A percentile compares a stretch with the other conserved stretches of the same genome.
phyloP scores from a whole-genome alignment of 2,329 filamentous ascomycete species.

The Phoma sp. region DNA sequence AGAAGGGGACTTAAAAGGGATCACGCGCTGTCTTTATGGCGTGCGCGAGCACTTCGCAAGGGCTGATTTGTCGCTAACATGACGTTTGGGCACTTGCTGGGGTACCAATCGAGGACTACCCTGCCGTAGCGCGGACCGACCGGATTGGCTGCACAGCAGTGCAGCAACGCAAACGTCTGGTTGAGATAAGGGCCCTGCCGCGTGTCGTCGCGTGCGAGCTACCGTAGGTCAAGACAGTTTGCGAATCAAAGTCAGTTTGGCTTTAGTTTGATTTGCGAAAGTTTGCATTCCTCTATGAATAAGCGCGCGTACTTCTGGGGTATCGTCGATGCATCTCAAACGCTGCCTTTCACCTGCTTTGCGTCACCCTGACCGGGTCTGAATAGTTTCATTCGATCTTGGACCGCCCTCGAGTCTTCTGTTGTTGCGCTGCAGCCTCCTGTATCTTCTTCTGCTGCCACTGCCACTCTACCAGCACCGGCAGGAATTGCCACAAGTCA shows the following conservation, averaged over 20 bases:
- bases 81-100: constrained; percentile 13
- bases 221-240: neutral
- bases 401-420: constrained; percentile 36
- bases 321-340: constrained; percentile 30
- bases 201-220: constrained; percentile 13
- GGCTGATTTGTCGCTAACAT: constrained; percentile 8
- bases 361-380: neutral
- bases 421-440: constrained; percentile 43
- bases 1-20: neutral
- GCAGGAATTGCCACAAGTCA: constrained; percentile 89
- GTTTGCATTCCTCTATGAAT: constrained; percentile 25
- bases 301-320: constrained; percentile 28
- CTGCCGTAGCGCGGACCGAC: constrained; percentile 1
- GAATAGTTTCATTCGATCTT: constrained; percentile 30
- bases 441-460: constrained; percentile 59
- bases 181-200: constrained; percentile 13
- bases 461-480: constrained; percentile 90
- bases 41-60: constrained; percentile 7
- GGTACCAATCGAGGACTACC: constrained; percentile 13
- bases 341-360: constrained; percentile 13
- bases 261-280: constrained; percentile 18
- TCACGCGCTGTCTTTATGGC: constrained; percentile 17
- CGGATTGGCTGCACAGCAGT: constrained; percentile 11
- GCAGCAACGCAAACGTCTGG: constrained; percentile 8
- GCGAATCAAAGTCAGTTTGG: neutral